phyloP scores from a whole-genome alignment of 345 rosid species.

The Nephelium lappaceum region DNA sequence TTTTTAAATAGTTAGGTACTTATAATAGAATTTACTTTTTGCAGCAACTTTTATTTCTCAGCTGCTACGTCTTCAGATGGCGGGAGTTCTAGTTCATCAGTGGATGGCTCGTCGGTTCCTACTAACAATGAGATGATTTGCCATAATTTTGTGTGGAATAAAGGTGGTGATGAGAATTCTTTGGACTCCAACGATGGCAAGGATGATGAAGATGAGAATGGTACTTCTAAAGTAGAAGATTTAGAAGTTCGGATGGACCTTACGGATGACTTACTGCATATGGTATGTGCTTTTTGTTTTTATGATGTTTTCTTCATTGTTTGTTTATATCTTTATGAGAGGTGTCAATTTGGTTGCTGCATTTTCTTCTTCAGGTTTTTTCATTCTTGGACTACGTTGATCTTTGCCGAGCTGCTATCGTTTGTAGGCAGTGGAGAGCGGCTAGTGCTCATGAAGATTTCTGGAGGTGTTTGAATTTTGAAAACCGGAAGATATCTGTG shows the following conservation, averaged over 20 bases:
- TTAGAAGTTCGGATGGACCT: slow-evolving; percentile 83
- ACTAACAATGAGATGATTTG: slow-evolving; percentile 47
- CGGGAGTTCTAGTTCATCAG: slow-evolving; percentile 39
- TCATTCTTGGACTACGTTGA: slow-evolving; percentile 75
- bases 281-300: slow-evolving; percentile 48
- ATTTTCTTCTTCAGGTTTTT: slow-evolving; percentile 63
- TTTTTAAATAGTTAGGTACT: background rate
- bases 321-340: background rate
- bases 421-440: slow-evolving; percentile 91
- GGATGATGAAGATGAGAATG: slow-evolving; percentile 51
- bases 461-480: slow-evolving; percentile 92
- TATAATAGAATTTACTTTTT: slow-evolving; percentile 20
- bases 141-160: slow-evolving; percentile 66
- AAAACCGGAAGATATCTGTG: slow-evolving; percentile 66
- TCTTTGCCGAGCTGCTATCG: slow-evolving; percentile 90
- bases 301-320: background rate
- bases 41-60: slow-evolving; percentile 43
- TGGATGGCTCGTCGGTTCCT: slow-evolving; percentile 38
- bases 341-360: background rate
- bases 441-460: slow-evolving; percentile 97
- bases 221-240: slow-evolving; percentile 50
- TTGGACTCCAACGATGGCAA: slow-evolving; percentile 41
- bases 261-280: slow-evolving; percentile 88
- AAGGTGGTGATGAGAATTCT: slow-evolving; percentile 43
- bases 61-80: slow-evolving; percentile 35